Percentiles rank a stretch among this genome's conserved stretches.
phyloP scores from a whole-genome alignment of 2,329 filamentous ascomycete genomes.

The Periglandula ipomoeae region DNA sequence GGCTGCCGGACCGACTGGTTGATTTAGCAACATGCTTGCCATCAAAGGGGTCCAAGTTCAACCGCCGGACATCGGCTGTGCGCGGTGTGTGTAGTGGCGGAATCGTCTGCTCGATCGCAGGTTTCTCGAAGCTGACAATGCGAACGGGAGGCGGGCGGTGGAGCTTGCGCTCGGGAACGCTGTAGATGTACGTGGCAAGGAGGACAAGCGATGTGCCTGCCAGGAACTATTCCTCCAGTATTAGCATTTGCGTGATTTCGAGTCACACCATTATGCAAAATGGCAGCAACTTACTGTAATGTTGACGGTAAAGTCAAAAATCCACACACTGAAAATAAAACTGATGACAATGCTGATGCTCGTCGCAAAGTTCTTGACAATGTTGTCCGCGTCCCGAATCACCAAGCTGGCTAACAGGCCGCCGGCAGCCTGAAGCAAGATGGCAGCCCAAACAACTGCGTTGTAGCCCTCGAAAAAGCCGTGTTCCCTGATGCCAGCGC shows the following conservation, averaged over 20 bases:
- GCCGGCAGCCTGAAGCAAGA: conserved; percentile 72
- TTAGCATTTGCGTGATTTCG: neutral
- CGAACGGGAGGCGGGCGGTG: conserved; percentile 54
- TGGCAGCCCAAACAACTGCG: conserved; percentile 78
- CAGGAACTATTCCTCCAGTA: conserved; percentile 56
- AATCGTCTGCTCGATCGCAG: conserved; percentile 42
- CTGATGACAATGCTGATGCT: conserved; percentile 86
- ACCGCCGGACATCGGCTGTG: conserved; percentile 20
- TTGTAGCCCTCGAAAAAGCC: conserved; percentile 97
- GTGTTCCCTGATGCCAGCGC: conserved; percentile 68
- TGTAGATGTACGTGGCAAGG: conserved; percentile 78
- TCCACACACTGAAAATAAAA: conserved; percentile 73
- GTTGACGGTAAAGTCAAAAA: conserved; percentile 74
- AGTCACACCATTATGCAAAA: neutral
- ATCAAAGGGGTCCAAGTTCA: conserved; percentile 33
- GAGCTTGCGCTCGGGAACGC: conserved; percentile 48
- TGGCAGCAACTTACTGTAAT: conserved; percentile 48
- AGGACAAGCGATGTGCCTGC: conserved; percentile 72
- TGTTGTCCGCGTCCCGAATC: conserved; percentile 48
- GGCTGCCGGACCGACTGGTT: conserved; percentile 38
- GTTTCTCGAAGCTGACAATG: conserved; percentile 71
- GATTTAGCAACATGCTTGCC: conserved; percentile 29
- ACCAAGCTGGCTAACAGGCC: conserved; percentile 60
- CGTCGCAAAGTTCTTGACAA: conserved; percentile 88
- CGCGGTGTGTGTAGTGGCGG: conserved; percentile 28